Evolutionary conservation across 176 grass and related monocot species (phyloP), one percentile per base, ranked within the genome.

Genomic region (Metroxylon sagu): DNA sequence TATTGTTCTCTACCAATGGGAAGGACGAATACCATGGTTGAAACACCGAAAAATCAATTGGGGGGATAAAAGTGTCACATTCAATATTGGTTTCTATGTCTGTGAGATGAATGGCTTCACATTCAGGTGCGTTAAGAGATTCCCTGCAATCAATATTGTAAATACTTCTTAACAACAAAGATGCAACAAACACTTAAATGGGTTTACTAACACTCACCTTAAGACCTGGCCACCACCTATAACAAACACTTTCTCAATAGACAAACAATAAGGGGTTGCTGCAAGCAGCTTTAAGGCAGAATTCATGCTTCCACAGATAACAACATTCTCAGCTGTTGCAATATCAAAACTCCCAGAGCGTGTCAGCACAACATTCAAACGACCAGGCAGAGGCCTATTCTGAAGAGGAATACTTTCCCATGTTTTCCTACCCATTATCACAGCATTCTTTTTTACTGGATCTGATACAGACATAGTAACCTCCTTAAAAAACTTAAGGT

Each of bases 381-480:
- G 82, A 66, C 89, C 89, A 64, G 78, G 65, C 60, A 95, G 71
- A 53, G 89, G 85, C 66, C 89, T 83, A 57, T 55, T 69, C 19
- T 60, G 60, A 59, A 73, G 54, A 18, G 89, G 85, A 72, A 95
- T 78, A 60, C 82, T 83, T 65, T 95, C 89, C 89, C 85, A 89
- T 67, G 89, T 85, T 77, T 83, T 89, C 69, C 89, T 89, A 28
- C 89, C 85, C 89, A 95, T 95, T 70, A 85, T 78, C 54, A 95
- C 79, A 21, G 89, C 85, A 80, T 95, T 95, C 50, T 82, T 95
- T 69, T 95, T 95, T 29, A 71, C 51, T 54, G 90, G 70, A 66
- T 89, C 90, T 51, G 70, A 71, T 57, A 76, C 85, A n/a, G 66
- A 69, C 43, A 75, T n/a, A 17, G 89, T 95, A 72, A 95, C 56